These are phyloP conservation scores for Cyathus striatus DNA, from an alignment of 768 basidiomycete species.

Conservation along the genomic window DNA sequence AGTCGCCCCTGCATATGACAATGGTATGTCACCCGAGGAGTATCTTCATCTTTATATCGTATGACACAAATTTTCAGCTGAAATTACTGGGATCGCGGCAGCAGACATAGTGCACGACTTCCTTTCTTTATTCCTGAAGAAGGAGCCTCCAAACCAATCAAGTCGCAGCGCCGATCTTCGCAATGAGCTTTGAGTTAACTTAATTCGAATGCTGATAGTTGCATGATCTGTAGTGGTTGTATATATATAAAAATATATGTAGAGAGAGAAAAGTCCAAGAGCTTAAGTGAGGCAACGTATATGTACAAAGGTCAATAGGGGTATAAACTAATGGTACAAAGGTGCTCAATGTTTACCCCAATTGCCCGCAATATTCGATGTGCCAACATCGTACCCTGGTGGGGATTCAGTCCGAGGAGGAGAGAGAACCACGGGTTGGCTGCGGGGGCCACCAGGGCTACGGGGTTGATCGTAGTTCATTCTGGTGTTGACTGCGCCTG, in stretches of 20 bases:
- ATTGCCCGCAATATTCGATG: slow-evolving; percentile 40
- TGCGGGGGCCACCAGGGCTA: slow-evolving; percentile 39
- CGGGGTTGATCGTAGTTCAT: slow-evolving; percentile 21
- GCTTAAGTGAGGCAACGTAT: neutral
- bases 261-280: neutral
- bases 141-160: slow-evolving; percentile 23
- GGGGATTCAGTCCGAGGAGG: slow-evolving; percentile 49
- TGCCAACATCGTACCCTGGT: slow-evolving; percentile 59
- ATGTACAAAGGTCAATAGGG: neutral
- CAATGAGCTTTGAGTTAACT: slow-evolving; percentile 3
- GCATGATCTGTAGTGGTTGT: neutral
- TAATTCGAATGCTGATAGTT: too few species aligned
- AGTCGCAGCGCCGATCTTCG: too few species aligned
- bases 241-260: neutral
- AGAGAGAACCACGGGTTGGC: slow-evolving; percentile 21
- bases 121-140: slow-evolving; percentile 51
- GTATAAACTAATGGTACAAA: neutral
- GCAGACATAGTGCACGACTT: slow-evolving; percentile 70
- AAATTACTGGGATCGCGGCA: slow-evolving; percentile 64
- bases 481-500: slow-evolving; percentile 35
- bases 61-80: slow-evolving; percentile 34
- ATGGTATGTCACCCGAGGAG: slow-evolving; percentile 33
- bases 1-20: slow-evolving; percentile 70
- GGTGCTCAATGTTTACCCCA: slow-evolving; percentile 37
- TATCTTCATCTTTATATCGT: neutral